Evolutionary conservation across 1,284 basidiomycete species (phyloP).

Genomic region (Kalmanozyma brasiliensis): DNA sequence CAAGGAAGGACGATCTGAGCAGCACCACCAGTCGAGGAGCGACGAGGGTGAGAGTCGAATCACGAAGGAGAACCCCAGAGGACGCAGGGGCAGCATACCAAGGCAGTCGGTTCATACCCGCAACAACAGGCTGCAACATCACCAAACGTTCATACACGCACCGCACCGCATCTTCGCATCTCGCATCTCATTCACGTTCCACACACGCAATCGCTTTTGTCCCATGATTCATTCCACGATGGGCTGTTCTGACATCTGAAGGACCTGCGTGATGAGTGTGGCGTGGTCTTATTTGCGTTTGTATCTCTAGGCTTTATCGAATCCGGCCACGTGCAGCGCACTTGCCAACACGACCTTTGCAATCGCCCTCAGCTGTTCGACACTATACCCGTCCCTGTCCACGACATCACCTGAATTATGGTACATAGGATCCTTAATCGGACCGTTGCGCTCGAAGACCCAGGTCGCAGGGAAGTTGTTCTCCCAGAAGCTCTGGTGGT

Average conservation of each 20-base stretch:
- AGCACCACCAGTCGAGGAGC: no score
- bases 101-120: no score
- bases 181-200: not conserved
- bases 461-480: slow-evolving; percentile 50
- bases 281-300: not conserved
- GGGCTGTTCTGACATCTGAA: no score
- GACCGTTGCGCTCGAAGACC: slow-evolving; percentile 68
- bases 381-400: slow-evolving; percentile 59
- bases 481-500: slow-evolving; percentile 66
- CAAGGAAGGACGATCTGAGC: no score
- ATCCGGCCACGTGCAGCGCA: slow-evolving; percentile 45
- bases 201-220: no score
- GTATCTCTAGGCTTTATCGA: not conserved
- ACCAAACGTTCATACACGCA: slow-evolving; percentile 7
- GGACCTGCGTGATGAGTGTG: no score
- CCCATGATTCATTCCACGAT: no score
- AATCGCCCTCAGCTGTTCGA: slow-evolving; percentile 62
- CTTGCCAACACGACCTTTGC: slow-evolving; percentile 58
- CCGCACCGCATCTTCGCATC: slow-evolving; percentile 2
- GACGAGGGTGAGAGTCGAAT: no score
- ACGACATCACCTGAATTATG: slow-evolving; percentile 65
- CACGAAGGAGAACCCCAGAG: no score
- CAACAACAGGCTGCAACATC: no score
- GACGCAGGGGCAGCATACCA: no score
- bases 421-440: slow-evolving; percentile 66